phyloP scores from a whole-genome alignment of 768 basidiomycete species.

The Nevesoporus exiguus region DNA sequence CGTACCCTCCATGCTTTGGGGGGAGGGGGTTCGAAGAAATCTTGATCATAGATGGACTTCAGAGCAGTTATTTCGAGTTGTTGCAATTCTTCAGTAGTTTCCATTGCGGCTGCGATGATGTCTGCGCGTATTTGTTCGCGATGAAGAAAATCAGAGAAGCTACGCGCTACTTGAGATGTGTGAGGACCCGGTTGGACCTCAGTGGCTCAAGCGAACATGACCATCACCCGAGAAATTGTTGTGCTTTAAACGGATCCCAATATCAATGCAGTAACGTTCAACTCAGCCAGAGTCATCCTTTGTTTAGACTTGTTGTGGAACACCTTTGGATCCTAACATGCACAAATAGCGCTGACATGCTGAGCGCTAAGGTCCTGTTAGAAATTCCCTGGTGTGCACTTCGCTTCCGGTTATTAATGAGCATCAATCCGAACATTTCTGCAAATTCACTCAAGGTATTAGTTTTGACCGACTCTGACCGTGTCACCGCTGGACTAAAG shows the following conservation, averaged over 20 bases:
- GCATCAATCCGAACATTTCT: too few relatives aligned
- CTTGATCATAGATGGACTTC: slow-evolving; percentile 75
- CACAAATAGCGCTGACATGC: slow-evolving; percentile 21
- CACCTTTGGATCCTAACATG: slow-evolving; percentile 13
- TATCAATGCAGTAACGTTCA: not conserved
- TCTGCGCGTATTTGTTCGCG: slow-evolving; percentile 5
- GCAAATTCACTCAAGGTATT: too few relatives aligned
- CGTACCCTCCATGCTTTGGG: slow-evolving; percentile 81
- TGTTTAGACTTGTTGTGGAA: slow-evolving; percentile 20
- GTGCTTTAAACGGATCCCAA: slow-evolving; percentile 9
- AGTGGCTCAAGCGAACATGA: slow-evolving; percentile 74
- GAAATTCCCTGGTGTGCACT: too few relatives aligned
- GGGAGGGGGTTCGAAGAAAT: slow-evolving; percentile 70
- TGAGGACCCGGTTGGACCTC: slow-evolving; percentile 66
- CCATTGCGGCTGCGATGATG: slow-evolving; percentile 45
- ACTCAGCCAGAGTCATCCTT: slow-evolving; percentile 14
- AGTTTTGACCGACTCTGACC: too few relatives aligned
- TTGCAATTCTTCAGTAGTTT: slow-evolving; percentile 66
- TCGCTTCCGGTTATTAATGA: too few relatives aligned
- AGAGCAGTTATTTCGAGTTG: slow-evolving; percentile 73
- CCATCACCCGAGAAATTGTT: slow-evolving; percentile 14
- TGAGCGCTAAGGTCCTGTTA: not conserved
- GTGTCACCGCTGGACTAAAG: too few relatives aligned
- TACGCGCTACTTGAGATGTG: slow-evolving; percentile 50
- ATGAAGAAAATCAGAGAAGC: slow-evolving; percentile 25